Evolutionary conservation across 257 asterid species (phyloP), one percentile per base, ranked within the genome.

Genomic region (Plantago elongata): DNA sequence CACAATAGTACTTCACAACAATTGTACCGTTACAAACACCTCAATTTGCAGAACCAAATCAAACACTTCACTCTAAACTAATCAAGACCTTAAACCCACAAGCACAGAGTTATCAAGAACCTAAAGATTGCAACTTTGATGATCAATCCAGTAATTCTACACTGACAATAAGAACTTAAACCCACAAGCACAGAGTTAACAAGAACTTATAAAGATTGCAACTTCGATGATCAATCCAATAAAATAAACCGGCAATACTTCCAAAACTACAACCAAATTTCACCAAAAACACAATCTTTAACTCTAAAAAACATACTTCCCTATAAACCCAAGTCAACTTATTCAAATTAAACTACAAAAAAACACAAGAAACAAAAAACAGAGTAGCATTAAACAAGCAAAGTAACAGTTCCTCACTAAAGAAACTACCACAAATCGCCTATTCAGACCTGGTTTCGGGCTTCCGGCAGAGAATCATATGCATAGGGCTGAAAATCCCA

Each of bases 381-480:
- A 72, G 13, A 46, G 47, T n/a, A 45, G 66, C 11, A n/a, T n/a
- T 16, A 22, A 60, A 50, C 5, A 22, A 45, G n/a, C n/a, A n/a
- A n/a, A n/a, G n/a, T n/a, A n/a, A n/a, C n/a, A n/a, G n/a, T n/a
- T n/a, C n/a, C n/a, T n/a, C n/a, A n/a, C n/a, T n/a, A n/a, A n/a
- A n/a, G n/a, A 6, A 47, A 57, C 50, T 2, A 63, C 50, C 57
- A 30, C 42, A 54, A 15, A 13, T 37, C n/a, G 15, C 8, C 67
- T 67, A 68, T 51, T 58, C 45, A 16, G 69, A 69, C 74, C 74
- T 74, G 65, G 59, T 54, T 54, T 71, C 81, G 3, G 96, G 96
- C 69, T 88, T 88, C 66, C 96, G 72, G 87, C 96, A 88, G 69
- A 88, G 83, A 68, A 88, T 83, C 94, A 84, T 83, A 65, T 84